Base-by-base conservation (phyloP, 768 basidiomycete genomes). In the Termitomyces sp. region DNA sequence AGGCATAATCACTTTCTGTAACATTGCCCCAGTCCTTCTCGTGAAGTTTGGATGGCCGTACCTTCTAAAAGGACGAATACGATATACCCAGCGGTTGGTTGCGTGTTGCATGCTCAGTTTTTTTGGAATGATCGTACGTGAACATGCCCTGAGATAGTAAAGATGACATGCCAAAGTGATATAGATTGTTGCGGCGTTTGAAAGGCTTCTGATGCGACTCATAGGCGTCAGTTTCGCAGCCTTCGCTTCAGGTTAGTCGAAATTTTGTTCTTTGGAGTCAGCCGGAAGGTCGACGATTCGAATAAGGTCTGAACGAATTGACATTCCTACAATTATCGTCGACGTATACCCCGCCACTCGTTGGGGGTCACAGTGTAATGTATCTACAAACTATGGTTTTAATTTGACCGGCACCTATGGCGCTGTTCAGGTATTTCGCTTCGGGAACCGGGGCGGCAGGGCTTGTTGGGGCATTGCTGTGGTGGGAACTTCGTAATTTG, bases 391-490 rank as follows among this genome's bases (percentile, higher is more conserved):
- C 23, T 34, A 19, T n/a, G 10, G 17, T 30, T 12, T 17, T 5
- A 35, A 8, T 19, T 1, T 32, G 3, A 16, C n/a, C 5, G n/a
- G 32, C 1, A 9, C 39, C 41, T 12, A 55, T 8, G 17, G 16
- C n/a, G 5, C 21, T 47, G 5, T 12, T 16, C 23, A 90, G 89
- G 7, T 97, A 93, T 65, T 99, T 98, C 69, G 87, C 95, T 6
- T 88, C 88, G 6, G 96, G 96, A 1, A 98, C 96, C 0, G 96
- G 96, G 2, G 92, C 89, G 5, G 96, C 96, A 0, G 96, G 96
- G 0, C 81, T 99, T 1, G 88, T 86, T 0, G 96, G 96, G 6
- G 94, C 96, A 0, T 88, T 89, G 37, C 66, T 97, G 10, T 98
- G 96, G 96, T 98, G 96, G 96, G 79, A 93, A 60, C 73, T 98